A percentile compares a stretch with the other conserved stretches of the same genome.
Conservation (phyloP, 805 yeast genomes). For the Hyphopichia homilentoma region DNA sequence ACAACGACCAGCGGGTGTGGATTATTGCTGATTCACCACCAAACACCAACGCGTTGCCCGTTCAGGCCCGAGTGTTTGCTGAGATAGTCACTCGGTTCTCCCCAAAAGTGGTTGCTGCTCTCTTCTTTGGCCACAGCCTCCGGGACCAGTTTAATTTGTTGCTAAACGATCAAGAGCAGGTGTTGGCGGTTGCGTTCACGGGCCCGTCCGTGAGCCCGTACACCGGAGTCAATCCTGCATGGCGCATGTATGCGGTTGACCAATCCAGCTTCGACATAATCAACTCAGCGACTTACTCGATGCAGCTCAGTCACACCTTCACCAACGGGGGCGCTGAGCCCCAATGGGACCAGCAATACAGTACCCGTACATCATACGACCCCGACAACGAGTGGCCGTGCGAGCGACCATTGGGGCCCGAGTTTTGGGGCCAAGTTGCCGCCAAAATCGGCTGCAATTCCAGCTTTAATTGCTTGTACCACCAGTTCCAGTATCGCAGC, state of each 20-base stretch:
- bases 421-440: conserved; percentile 5
- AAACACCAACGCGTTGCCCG: conserved; percentile 2
- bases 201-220: conserved; percentile 7
- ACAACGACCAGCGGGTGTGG: conserved; percentile 8
- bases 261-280: conserved; percentile 2
- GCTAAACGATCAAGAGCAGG: too few relatives aligned
- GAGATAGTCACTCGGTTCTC: conserved; percentile 6
- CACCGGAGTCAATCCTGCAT: conserved; percentile 7
- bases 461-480: too few relatives aligned
- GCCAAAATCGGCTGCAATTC: conserved; percentile 5
- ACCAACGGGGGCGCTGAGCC: conserved; percentile 9
- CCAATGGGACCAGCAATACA: conserved; percentile 5
- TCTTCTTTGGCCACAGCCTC: conserved; percentile 6
- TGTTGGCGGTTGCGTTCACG: conserved; percentile 4
- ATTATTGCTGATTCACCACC: conserved; percentile 6
- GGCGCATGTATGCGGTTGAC: conserved; percentile 7
- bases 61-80: conserved; percentile 3
- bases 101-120: conserved; percentile 6
- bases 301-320: too few relatives aligned
- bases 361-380: conserved; percentile 6
- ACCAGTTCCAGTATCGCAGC: too few relatives aligned
- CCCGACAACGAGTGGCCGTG: conserved; percentile 4
- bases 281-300: conserved; percentile 5
- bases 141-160: conserved; percentile 4
- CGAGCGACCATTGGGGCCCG: conserved; percentile 3